Evolutionary conservation across 352 stramenopile genomes (phyloP), one percentile per base, ranked within the genome.

Genomic region (Detonula confervacea): DNA sequence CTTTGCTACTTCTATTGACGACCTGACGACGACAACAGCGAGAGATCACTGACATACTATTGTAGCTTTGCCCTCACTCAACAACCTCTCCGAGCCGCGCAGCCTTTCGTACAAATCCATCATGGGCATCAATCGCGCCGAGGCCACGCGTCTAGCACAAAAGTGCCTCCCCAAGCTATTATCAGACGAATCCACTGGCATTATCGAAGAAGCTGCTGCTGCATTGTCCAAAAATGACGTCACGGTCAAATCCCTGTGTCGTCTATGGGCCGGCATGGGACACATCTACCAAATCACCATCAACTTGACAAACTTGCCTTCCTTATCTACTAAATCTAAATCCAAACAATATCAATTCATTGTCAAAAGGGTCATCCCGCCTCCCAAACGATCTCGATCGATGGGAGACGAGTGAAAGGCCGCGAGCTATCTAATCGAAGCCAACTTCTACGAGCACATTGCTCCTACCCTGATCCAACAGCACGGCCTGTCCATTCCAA

Each of bases 231-330:
- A 68, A 44, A 8, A 27, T 27, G 24, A 73, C 24, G 16, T 67
- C 18, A 42, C 27, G 33, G 37, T 66, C 3, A 67, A 73, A 33
- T 55, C 25, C 0, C 6, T 88, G 8, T 82, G 70, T 49, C 63
- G 81, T 44, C 69, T 93, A 1, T 93, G 88, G 88, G 83, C 66
- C 25, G 88, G 88, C 5, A 93, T 93, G 88, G 88, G 88, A 18
- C 73, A 78, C 52, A 81, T 91, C 52, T 84, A 88, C 57, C 46
- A 81, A 62, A 42, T 92, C 20, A 57, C 27, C 3, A 56, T 87
- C 16, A 29, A 51, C 14, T 27, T 35, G 62, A 67, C 20, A 44
- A 60, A 6, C 35, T 25, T 51, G 65, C 67, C 22, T 71, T 27
- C 42, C 14, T 65, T 35, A 64, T 80, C 62, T n/a, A n/a, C n/a